Base-by-base conservation (phyloP, 1,284 basidiomycete genomes). In the Ganoderma lucidum region DNA sequence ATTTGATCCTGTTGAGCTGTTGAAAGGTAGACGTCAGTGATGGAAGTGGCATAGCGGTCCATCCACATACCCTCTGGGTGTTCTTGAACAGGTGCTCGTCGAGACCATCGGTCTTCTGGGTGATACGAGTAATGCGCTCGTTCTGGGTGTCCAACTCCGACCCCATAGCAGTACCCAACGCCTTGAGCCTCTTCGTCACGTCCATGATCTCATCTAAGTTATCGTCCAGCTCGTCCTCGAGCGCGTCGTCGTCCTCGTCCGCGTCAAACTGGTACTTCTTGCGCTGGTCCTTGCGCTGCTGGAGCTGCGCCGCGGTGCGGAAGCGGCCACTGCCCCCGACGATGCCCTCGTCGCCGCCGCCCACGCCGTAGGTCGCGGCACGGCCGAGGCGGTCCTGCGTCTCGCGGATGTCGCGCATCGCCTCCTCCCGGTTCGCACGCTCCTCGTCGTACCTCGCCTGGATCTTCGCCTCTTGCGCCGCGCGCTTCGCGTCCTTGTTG, bases 241-340 rank as follows among this genome's bases (percentile, higher is more conserved):
- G 75, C 82, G 98, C 96, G 77, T 99, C 97, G 78, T 99, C 98
- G n/a, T 94, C 96, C 19, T 88, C 94, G 45, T 92, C 94, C n/a
- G 92, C 91, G 75, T 99, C 97, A 76, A 99, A 99, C 81, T 99
- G 97, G 80, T 91, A 99, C 37, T 94, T 88, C 77, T 91, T 89
- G 70, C 95, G 84, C 78, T 94, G 92, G 62, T 93, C 90, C 78
- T 91, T 90, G 73, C 87, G 82, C 17, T 79, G 77, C 28, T 82
- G 77, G 65, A 85, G 79, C 73, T 91, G 86, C 62, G 84, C 83
- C 15, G 82, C 79, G 3, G 86, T 86, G 74, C 80, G 83, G 71
- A 83, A 81, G 51, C 87, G 85, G 65, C 84, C 80, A 32, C 83
- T 78, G 17, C 83, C 80, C 17, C 78, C 78, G 28, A 70, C 75